phyloP scores from a whole-genome alignment of 2,329 filamentous ascomycete species.

The Epichloe gansuensis region DNA sequence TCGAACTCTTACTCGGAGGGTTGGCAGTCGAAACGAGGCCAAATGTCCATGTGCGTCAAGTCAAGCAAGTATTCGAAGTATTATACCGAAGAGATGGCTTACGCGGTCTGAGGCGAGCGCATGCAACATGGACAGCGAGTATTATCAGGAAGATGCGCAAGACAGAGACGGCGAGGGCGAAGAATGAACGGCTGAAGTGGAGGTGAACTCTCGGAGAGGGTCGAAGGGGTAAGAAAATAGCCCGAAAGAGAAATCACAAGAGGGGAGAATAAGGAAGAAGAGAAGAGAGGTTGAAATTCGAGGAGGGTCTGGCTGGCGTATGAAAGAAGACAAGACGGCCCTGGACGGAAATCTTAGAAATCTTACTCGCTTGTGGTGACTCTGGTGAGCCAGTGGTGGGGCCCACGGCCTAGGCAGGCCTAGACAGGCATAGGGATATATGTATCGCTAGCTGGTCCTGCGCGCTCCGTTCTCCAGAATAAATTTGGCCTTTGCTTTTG shows the following conservation, averaged over 20 bases:
- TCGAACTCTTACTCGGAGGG: not conserved
- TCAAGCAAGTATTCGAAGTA: not conserved
- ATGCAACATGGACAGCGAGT: not conserved
- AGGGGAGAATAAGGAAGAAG: not conserved
- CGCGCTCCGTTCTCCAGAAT: not conserved
- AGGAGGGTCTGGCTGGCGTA: not conserved
- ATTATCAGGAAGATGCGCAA: not conserved
- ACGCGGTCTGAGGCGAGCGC: not conserved
- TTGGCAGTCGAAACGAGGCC: not conserved
- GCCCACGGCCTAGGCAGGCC: not conserved
- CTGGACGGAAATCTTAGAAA: not conserved
- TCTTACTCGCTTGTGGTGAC: not conserved
- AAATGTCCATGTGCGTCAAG: not conserved
- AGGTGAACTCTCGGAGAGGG: not conserved
- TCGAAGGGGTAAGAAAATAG: not conserved
- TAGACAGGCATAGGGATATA: too few species aligned
- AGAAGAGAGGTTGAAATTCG: slow-evolving; percentile 1
- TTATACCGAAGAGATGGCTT: not conserved
- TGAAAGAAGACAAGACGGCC: not conserved
- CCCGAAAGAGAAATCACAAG: not conserved
- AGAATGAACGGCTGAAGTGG: not conserved
- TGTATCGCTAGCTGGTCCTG: not conserved
- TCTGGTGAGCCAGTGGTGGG: not conserved
- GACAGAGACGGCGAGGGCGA: not conserved
- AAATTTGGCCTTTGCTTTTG: not conserved